Percentiles rank a stretch among this genome's conserved stretches.
Evolutionary conservation across 208 protist species (phyloP).

Genomic region (Leishmania aethiopica): DNA sequence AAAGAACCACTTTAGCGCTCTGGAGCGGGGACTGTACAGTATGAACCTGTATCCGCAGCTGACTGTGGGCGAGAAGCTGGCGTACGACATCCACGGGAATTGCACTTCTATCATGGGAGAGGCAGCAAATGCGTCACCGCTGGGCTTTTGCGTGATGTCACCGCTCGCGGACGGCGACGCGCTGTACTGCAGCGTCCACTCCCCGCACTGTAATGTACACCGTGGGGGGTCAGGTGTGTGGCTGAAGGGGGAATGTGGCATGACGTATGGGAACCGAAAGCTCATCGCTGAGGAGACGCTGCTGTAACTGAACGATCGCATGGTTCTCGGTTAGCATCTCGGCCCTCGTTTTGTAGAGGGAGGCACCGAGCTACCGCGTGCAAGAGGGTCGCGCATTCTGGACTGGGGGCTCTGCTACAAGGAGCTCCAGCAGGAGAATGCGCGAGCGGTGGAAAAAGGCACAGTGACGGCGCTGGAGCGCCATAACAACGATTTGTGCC

Average conservation of each 20-base stretch:
- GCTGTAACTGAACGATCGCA: constrained; percentile 60
- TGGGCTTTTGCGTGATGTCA: constrained; percentile 60
- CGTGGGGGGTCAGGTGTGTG: constrained; percentile 37
- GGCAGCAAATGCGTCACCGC: constrained; percentile 38
- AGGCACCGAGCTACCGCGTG: constrained; percentile 8
- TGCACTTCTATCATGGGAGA: constrained; percentile 59
- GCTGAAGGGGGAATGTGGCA: constrained; percentile 63
- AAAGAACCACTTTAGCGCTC: constrained; percentile 48
- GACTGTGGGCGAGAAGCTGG: constrained; percentile 64
- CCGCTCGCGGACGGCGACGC: constrained; percentile 21
- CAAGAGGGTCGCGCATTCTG: constrained; percentile 43
- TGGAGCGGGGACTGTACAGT: constrained; percentile 50
- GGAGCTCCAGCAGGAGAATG: constrained; percentile 48
- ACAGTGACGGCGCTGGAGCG: constrained; percentile 26
- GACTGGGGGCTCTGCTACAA: constrained; percentile 70
- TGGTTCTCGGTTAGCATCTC: constrained; percentile 62
- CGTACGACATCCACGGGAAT: constrained; percentile 44
- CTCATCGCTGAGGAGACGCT: constrained; percentile 40
- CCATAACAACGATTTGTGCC: constrained; percentile 34
- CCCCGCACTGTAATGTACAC: constrained; percentile 63
- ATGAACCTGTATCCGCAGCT: constrained; percentile 67
- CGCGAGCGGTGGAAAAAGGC: constrained; percentile 20
- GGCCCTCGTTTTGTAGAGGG: constrained; percentile 61
- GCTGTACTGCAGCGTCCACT: constrained; percentile 56
- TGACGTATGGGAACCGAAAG: constrained; percentile 66